Evolutionary conservation across 2,329 filamentous ascomycete genomes (phyloP), one percentile per base, ranked within the genome.

Genomic region (Epichloe sp.): DNA sequence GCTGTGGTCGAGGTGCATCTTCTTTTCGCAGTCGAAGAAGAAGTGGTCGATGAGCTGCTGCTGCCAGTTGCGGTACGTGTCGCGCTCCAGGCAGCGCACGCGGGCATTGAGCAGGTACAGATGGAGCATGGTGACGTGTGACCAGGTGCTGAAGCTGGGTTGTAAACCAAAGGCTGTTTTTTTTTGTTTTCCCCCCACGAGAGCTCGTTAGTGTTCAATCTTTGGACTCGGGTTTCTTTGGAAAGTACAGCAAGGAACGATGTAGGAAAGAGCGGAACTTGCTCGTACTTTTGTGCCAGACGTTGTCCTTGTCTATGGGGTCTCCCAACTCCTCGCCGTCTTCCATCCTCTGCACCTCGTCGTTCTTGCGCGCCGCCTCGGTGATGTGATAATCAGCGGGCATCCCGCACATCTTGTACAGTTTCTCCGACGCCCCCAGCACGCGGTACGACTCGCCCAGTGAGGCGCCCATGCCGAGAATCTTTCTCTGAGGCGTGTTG

Each of bases 71-170:
- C 80, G 77, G 58, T 86, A 82, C 58, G 79, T 75, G 21, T 83
- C 78, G 50, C 75, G 72, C 21, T 87, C 83, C 59, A 96, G 80
- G 66, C 83, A 83, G 57, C 93, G 86, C 59, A 96, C 73, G 52
- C 90, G 85, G 45, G 87, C 85, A 51, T 87, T 86, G 53, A 97
- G 70, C 53, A 96, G 78, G 74, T 95, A 97, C 78, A 98, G 86
- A 73, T 98, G 91, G 53, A 98, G 78, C 76, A 95, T 95, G 37
- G 90, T 93, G 44, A 97, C 84, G 68, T 97, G 90, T 19, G 89
- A 87, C 93, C 93, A 98, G 52, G 87, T 91, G 64, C 84, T 90
- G 68, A 98, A 98, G 0, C 89, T 97, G 1, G 89, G 87, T 35
- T 79, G 76, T 17, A 98, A 79, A 26, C 79, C 79, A 56, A 95